Evolutionary conservation across 2,329 filamentous ascomycete species (phyloP).

Genomic region (Zymoseptoria pseudotritici): DNA sequence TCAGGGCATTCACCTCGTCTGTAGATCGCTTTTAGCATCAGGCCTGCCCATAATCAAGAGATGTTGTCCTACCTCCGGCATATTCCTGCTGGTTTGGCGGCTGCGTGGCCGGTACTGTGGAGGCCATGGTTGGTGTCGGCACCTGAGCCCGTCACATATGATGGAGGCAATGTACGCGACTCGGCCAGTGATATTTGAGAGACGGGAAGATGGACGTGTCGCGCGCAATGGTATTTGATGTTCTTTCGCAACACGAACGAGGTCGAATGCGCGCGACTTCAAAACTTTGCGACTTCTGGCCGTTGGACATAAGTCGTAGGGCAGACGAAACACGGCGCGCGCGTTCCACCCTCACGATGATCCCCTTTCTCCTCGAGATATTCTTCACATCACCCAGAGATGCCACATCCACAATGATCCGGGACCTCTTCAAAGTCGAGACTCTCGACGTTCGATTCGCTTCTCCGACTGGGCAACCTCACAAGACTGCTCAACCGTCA

Average conservation of each 20-base stretch:
- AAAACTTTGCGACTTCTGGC: not conserved
- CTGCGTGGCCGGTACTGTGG: slow-evolving; percentile 23
- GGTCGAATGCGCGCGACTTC: not conserved
- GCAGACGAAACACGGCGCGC: not conserved
- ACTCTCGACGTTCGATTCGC: slow-evolving; percentile 67
- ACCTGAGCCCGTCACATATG: not conserved
- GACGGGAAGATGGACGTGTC: not conserved
- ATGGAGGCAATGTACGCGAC: not conserved
- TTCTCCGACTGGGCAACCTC: slow-evolving; percentile 46
- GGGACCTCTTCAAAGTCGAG: slow-evolving; percentile 52
- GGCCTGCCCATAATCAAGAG: not conserved
- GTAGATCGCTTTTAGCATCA: slow-evolving; percentile 11
- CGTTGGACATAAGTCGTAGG: not conserved
- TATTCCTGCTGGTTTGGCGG: slow-evolving; percentile 20
- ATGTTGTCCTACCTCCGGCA: slow-evolving; percentile 1
- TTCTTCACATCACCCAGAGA: not conserved
- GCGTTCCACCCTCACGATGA: not conserved
- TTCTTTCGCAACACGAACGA: not conserved
- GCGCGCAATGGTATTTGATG: not conserved
- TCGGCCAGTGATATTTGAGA: not conserved
- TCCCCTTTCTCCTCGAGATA: not conserved
- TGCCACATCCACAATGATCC: slow-evolving; percentile 3
- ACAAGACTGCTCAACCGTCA: slow-evolving; percentile 47
- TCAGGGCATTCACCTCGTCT: slow-evolving; percentile 97
- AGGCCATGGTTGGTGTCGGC: slow-evolving; percentile 13